These are phyloP conservation scores for Diaporthe ilicicola DNA, from an alignment of 2,329 filamentous ascomycete genomes.

Conservation along the genomic window DNA sequence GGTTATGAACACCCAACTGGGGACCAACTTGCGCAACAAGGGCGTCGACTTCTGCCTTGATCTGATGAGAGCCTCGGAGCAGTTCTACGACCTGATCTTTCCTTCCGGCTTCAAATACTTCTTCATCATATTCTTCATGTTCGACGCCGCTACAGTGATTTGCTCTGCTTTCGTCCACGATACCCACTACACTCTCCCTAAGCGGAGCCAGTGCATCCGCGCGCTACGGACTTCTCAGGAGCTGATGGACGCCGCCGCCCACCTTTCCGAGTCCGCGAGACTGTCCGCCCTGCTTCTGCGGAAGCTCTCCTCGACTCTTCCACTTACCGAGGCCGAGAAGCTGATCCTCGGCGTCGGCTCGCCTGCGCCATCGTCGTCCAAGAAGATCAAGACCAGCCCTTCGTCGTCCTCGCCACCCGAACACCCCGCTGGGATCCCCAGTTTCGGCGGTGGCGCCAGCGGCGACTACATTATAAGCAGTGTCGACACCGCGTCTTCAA, in stretches of 20 bases:
- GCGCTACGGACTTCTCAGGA: constrained; percentile 26
- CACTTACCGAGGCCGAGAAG: constrained; percentile 24
- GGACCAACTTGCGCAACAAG: constrained; percentile 34
- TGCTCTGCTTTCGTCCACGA: constrained; percentile 42
- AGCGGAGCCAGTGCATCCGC: constrained; percentile 35
- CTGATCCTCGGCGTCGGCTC: constrained; percentile 12
- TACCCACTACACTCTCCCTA: constrained; percentile 38
- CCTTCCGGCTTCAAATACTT: constrained; percentile 40
- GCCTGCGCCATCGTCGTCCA: background rate
- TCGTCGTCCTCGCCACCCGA: background rate
- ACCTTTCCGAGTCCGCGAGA: constrained; percentile 30
- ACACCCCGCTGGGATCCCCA: background rate
- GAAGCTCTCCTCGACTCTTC: constrained; percentile 24
- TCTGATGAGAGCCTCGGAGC: constrained; percentile 31
- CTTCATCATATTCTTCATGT: constrained; percentile 43
- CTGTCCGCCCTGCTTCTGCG: constrained; percentile 27
- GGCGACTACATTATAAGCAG: background rate
- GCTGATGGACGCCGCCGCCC: constrained; percentile 26
- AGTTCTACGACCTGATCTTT: constrained; percentile 38
- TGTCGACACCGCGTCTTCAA: background rate
- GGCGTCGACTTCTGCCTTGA: constrained; percentile 39
- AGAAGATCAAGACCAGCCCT: constrained; percentile 13
- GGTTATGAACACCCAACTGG: constrained; percentile 34
- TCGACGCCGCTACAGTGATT: constrained; percentile 41
- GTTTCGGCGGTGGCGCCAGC: background rate